Evolutionary conservation across 140 eudicot genomes (phyloP).

Genomic region (Stevia rebaudiana): DNA sequence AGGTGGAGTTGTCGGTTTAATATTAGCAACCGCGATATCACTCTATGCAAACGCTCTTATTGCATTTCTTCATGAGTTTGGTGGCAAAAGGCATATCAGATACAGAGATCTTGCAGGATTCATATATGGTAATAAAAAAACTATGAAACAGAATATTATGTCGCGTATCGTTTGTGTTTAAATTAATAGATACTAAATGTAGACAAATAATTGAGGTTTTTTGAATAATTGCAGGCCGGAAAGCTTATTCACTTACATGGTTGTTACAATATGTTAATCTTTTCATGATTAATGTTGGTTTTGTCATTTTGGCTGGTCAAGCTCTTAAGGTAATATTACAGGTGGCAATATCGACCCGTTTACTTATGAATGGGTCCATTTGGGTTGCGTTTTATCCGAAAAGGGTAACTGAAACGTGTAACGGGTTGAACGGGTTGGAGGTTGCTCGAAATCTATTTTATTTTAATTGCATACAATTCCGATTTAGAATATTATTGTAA

Average conservation of each 20-base stretch:
- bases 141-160: not conserved
- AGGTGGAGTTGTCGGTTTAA: slow-evolving; percentile 76
- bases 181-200: slow-evolving; percentile 8
- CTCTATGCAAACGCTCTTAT: slow-evolving; percentile 75
- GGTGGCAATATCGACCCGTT: not conserved
- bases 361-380: slow-evolving; percentile 5
- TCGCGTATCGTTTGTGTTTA: not conserved
- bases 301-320: slow-evolving; percentile 78
- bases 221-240: slow-evolving; percentile 49
- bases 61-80: slow-evolving; percentile 84
- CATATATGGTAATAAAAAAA: slow-evolving; percentile 51
- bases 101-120: slow-evolving; percentile 96
- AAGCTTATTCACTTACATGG: slow-evolving; percentile 86
- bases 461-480: not conserved
- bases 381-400: not conserved
- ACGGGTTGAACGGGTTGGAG: not conserved
- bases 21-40: slow-evolving; percentile 62
- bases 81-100: slow-evolving; percentile 88
- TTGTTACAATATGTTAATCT: slow-evolving; percentile 73
- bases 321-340: slow-evolving; percentile 67
- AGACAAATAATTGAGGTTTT: slow-evolving; percentile 12
- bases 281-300: slow-evolving; percentile 88
- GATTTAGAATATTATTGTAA: not conserved
- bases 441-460: not conserved
- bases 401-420: not conserved